These are phyloP conservation scores for Coemansia sp. DNA, from an alignment of 192 early-diverging fungal species.

Conservation along the genomic window DNA sequence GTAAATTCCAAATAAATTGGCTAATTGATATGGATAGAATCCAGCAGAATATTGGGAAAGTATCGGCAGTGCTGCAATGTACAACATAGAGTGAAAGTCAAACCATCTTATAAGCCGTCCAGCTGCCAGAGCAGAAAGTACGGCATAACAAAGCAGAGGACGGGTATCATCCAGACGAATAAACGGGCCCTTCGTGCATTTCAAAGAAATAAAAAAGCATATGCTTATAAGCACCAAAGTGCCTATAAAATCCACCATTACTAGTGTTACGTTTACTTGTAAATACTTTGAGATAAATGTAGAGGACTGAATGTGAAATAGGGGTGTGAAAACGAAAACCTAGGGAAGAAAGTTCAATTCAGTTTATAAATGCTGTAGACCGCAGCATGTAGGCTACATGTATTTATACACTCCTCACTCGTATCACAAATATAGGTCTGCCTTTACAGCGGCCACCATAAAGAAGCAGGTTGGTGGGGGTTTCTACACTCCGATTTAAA, in stretches of 20 bases:
- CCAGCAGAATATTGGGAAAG: not conserved
- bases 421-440: too few relatives aligned
- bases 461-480: too few relatives aligned
- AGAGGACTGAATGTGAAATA: too few relatives aligned
- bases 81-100: not conserved
- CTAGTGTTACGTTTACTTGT: too few relatives aligned
- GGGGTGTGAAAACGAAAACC: too few relatives aligned
- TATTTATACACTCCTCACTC: too few relatives aligned
- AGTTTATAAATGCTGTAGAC: too few relatives aligned
- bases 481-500: too few relatives aligned
- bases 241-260: not conserved
- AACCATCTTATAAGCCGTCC: not conserved
- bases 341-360: too few relatives aligned
- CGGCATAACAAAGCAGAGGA: not conserved
- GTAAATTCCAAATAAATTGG: not conserved
- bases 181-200: not conserved
- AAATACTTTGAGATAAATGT: too few relatives aligned
- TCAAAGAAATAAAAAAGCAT: not conserved
- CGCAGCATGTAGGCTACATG: too few relatives aligned
- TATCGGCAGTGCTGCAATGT: not conserved
- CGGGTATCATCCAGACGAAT: not conserved
- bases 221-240: not conserved
- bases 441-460: too few relatives aligned
- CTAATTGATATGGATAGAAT: not conserved
- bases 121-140: not conserved